phyloP scores from a whole-genome alignment of 768 basidiomycete genomes.

The Kwoniella dendrophila region DNA sequence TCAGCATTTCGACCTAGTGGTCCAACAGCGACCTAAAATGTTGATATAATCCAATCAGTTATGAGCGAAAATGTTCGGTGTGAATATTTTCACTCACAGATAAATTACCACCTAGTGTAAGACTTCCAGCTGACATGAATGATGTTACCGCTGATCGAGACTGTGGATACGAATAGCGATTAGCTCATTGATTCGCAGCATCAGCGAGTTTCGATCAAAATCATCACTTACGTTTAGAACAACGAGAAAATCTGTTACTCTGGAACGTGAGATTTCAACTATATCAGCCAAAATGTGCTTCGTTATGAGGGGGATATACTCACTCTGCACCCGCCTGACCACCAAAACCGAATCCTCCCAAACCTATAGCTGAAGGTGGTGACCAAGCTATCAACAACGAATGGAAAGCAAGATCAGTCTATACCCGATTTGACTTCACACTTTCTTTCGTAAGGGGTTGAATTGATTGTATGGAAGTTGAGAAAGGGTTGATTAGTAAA shows the following conservation, averaged over 20 bases:
- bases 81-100: slow-evolving; percentile 62
- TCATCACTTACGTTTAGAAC: slow-evolving; percentile 68
- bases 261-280: slow-evolving; percentile 60
- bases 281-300: not conserved
- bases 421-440: no score
- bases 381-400: slow-evolving; percentile 71
- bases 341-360: slow-evolving; percentile 86
- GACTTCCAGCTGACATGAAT: slow-evolving; percentile 91
- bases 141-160: slow-evolving; percentile 61
- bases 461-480: no score
- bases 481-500: no score
- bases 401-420: not conserved
- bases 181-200: not conserved
- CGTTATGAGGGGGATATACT: slow-evolving; percentile 14
- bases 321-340: slow-evolving; percentile 61
- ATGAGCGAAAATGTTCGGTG: not conserved
- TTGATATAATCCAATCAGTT: slow-evolving; percentile 16
- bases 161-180: slow-evolving; percentile 43
- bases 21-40: slow-evolving; percentile 65
- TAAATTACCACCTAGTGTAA: slow-evolving; percentile 88
- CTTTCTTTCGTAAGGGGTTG: not conserved
- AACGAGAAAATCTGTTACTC: slow-evolving; percentile 84
- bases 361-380: slow-evolving; percentile 90
- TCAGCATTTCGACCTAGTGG: slow-evolving; percentile 91
- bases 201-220: slow-evolving; percentile 62